These are phyloP conservation scores for Tylopilus sp. DNA, from an alignment of 1,284 basidiomycete species.

Conservation along the genomic window DNA sequence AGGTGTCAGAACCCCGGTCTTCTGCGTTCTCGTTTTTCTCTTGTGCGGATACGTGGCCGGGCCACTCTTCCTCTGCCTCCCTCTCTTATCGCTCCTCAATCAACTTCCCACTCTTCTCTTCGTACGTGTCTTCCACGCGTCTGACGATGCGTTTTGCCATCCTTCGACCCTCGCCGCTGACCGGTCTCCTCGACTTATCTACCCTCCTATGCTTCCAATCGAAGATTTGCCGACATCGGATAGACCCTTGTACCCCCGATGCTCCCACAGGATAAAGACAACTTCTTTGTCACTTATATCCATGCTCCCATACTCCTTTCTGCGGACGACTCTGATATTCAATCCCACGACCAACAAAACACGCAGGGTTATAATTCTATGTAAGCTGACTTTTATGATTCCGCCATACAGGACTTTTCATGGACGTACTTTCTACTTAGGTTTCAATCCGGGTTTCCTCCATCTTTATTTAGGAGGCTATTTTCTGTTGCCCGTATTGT, in stretches of 20 bases:
- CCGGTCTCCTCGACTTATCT: conserved; percentile 63
- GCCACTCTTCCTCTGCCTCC: conserved; percentile 52
- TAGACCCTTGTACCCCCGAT: conserved; percentile 66
- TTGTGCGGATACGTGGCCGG: conserved; percentile 52
- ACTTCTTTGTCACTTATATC: conserved; percentile 63
- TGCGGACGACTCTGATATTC: conserved; percentile 45
- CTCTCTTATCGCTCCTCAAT: conserved; percentile 65
- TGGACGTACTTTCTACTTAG: conserved; percentile 23
- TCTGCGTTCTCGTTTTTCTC: conserved; percentile 68
- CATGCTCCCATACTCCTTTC: conserved; percentile 66
- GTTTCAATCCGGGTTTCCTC: conserved; percentile 14
- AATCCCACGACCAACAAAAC: conserved; percentile 44
- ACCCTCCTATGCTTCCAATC: conserved; percentile 69
- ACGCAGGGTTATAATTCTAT: conserved; percentile 40
- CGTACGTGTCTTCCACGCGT: conserved; percentile 60
- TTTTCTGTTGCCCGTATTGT: not conserved
- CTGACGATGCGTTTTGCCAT: conserved; percentile 75
- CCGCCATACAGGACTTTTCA: conserved; percentile 43
- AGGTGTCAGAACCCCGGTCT: conserved; percentile 71
- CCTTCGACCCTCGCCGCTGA: conserved; percentile 59
- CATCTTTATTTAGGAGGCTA: not conserved
- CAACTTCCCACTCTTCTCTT: conserved; percentile 69
- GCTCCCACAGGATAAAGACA: conserved; percentile 62
- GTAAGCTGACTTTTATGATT: conserved; percentile 42
- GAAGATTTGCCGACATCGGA: conserved; percentile 55